Conservation (phyloP, 2,329 filamentous ascomycete species). For the Paecilomyces dactylethromorphus region DNA sequence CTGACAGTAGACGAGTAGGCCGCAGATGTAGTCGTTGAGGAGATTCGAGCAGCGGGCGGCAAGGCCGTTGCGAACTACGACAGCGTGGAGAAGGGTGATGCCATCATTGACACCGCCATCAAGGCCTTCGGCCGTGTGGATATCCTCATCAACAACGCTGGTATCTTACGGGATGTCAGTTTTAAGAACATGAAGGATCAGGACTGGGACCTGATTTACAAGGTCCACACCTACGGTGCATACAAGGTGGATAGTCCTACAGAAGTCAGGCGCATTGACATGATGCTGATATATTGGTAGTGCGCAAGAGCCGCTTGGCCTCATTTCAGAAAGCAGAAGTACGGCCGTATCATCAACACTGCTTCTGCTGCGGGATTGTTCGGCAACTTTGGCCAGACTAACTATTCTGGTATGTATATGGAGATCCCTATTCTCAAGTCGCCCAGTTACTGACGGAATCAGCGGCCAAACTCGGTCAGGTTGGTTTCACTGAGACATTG, state of each 20-base stretch:
- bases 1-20: conserved; percentile 41
- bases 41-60: conserved; percentile 71
- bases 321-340: conserved; percentile 98
- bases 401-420: conserved; percentile 69
- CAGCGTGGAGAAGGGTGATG: conserved; percentile 72
- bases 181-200: conserved; percentile 98
- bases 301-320: conserved; percentile 92
- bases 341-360: conserved; percentile 92
- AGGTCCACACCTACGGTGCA: conserved; percentile 84
- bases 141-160: conserved; percentile 94
- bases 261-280: neutral
- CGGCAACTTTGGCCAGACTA: conserved; percentile 90
- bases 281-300: conserved; percentile 28
- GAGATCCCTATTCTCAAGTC: neutral
- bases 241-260: conserved; percentile 60
- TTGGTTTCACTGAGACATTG: conserved; percentile 95
- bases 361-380: conserved; percentile 93
- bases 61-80: conserved; percentile 98
- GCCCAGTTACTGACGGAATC: conserved; percentile 18
- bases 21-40: conserved; percentile 43
- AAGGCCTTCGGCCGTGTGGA: conserved; percentile 64
- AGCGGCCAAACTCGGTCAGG: conserved; percentile 89
- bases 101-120: conserved; percentile 67
- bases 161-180: conserved; percentile 88
- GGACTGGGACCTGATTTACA: conserved; percentile 94